Evolutionary conservation across 768 basidiomycete genomes (phyloP), one percentile per base, ranked within the genome.

Genomic region (Clitopilus hobsonii): DNA sequence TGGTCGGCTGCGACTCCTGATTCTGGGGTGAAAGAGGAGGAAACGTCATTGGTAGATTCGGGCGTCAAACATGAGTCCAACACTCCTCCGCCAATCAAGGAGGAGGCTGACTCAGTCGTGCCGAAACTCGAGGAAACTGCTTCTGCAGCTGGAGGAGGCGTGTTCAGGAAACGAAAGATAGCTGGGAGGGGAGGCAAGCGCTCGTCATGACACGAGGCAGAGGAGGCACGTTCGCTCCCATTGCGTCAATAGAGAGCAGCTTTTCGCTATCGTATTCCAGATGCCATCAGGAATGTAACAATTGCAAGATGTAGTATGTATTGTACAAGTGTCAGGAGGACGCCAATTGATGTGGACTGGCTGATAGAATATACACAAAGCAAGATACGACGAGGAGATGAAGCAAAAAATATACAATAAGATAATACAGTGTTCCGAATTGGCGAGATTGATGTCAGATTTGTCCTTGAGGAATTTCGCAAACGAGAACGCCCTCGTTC

Each of bases 401-500:
- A 36, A n/a, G 13, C 13, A 36, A 36, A 30, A 2, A 36, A 36
- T 3, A 11, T 4, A 36, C 13, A 11, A n/a, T 36, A 36, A 36
- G 32, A 4, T 36, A 36, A 4, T 36, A 36, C n/a, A 11, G 32
- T 36, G 32, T 4, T n/a, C n/a, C n/a, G n/a, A n/a, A n/a, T n/a
- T n/a, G n/a, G n/a, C n/a, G n/a, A n/a, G n/a, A n/a, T n/a, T n/a
- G n/a, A n/a, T n/a, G n/a, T n/a, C n/a, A n/a, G n/a, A n/a, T n/a
- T n/a, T n/a, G n/a, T n/a, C n/a, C n/a, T n/a, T n/a, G n/a, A n/a
- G 47, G 47, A 28, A 51, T 32, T n/a, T 51, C 10, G 49, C 26
- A 27, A 41, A 91, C 68, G 23, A 92, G 73, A 2, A 92, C 85
- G 10, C 90, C 89, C 0, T 75, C 60, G 58, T 92, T 92, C 14